Evolutionary conservation across 768 basidiomycete genomes (phyloP), one percentile per base, ranked within the genome.

Genomic region (Sistotremastrum niveocremeum): DNA sequence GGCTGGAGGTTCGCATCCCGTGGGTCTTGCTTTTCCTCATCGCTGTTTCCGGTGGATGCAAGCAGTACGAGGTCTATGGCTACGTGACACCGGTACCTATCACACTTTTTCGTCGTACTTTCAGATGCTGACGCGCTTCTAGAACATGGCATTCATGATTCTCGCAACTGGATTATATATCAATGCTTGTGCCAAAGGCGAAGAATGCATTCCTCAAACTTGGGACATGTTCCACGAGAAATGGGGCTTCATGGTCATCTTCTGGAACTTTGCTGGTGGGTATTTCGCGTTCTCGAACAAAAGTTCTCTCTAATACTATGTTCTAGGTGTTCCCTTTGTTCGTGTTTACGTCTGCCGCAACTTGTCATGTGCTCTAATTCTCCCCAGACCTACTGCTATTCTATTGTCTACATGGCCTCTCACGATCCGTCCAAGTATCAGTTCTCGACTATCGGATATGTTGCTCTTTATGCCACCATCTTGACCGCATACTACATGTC

Each of bases 141-240:
- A 91, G 88, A 98, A 98, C 62, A 90, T 94, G 85, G 81, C 80
- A 0, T 88, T 97, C 63, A 95, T 97, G 87, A 79, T 87, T 51
- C 71, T 94, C 49, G 95, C 91, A 3, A 97, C 91, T 6, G 89
- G 87, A 58, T 68, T 99, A n/a, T 98, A 98, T 63, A 71, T 97
- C 51, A 97, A 99, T 53, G 93, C 93, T 40, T 98, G 90, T 57
- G 85, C 76, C 49, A 95, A 95, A 62, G 91, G 84, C 37, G 91
- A 94, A 56, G 90, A 94, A 57, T 90, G 86, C 56, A 90, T 93
- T 51, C 88, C 89, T 5, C 88, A 94, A 62, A 93, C 90, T 2
- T 98, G 95, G 94, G 95, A 97, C 57, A 99, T 99, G 89, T 95
- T 81, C 69, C 88, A 94, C 56, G 94, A 99, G 60, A 99, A 99